Base-by-base conservation (phyloP, 768 basidiomycete genomes). In the Botryobasidium botryosum region DNA sequence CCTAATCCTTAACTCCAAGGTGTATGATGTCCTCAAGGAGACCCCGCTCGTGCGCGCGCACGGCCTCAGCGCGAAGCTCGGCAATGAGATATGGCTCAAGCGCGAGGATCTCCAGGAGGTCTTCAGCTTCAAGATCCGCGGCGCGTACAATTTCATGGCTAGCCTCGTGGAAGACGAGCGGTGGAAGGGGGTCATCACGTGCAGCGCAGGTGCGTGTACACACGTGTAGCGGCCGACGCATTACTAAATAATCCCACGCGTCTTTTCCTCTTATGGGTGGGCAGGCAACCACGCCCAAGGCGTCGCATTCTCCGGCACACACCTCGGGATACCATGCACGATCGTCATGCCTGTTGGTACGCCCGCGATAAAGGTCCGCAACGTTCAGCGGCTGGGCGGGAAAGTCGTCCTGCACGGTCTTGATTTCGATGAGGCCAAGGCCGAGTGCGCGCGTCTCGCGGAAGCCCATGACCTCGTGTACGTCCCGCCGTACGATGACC, bases 101-200 rank as follows among this genome's bases (percentile, higher is more conserved):
- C 75, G 94, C 21, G 94, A 99, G 61, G 94, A 99, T 56, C 70
- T 94, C 2, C 92, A 97, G 37, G 80, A 87, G 56, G 94, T 99
- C 17, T 99, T 99, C 61, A 91, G 86, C 59, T 99, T 99, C 76
- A 99, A 99, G 59, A 90, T 97, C 38, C 71, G 94, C 4, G 94
- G 94, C 20, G 94, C 94, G 26, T 99, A 94, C 66, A 99, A 99
- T 61, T 85, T 94, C 55, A 99, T 99, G 92, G 86, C 86, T 18
- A 72, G 72, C 60, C 66, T 99, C 28, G 67, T 68, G 6, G 78
- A 81, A 26, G 86, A 90, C 45, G 92, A 97, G 57, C 70, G 87
- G 47, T 91, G 90, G 85, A 90, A 90, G 61, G 94, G 94, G 47
- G 94, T 99, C 53, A 69, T 97, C 44, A 96, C 94, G 38, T 99